These are phyloP conservation scores for Penicillium verrucosum DNA, from an alignment of 2,329 filamentous ascomycete genomes.

Conservation along the genomic window DNA sequence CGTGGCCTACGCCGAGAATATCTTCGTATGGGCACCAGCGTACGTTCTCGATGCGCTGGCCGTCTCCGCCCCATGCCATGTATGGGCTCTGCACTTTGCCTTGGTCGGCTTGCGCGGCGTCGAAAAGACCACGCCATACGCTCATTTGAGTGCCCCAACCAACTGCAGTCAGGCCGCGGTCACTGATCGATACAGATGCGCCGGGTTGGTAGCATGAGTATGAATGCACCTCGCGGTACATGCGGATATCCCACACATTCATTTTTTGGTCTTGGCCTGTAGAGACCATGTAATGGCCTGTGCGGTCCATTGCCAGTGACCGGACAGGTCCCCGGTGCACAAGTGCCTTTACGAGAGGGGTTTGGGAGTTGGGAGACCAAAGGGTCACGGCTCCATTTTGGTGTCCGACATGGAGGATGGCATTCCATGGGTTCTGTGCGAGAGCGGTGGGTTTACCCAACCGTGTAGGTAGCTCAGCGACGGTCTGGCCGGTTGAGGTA, in stretches of 20 bases:
- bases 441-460: slow-evolving; percentile 80
- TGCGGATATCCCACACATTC: slow-evolving; percentile 94
- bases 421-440: slow-evolving; percentile 87
- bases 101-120: slow-evolving; percentile 67
- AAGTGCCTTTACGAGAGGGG: slow-evolving; percentile 84
- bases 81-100: slow-evolving; percentile 83
- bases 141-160: slow-evolving; percentile 87
- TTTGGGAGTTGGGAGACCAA: slow-evolving; percentile 89
- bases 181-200: slow-evolving; percentile 80
- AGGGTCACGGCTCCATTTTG: slow-evolving; percentile 92
- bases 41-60: slow-evolving; percentile 73
- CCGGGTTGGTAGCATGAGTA: slow-evolving; percentile 83
- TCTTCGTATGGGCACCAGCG: slow-evolving; percentile 96
- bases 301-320: slow-evolving; percentile 77
- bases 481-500: slow-evolving; percentile 84
- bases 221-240: slow-evolving; percentile 86
- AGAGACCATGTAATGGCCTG: slow-evolving; percentile 93
- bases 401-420: slow-evolving; percentile 85
- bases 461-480: slow-evolving; percentile 80
- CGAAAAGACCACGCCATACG: slow-evolving; percentile 87
- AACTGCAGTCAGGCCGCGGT: slow-evolving; percentile 81
- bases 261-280: slow-evolving; percentile 86
- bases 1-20: slow-evolving; percentile 79
- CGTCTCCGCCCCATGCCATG: slow-evolving; percentile 88
- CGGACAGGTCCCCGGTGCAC: slow-evolving; percentile 87